A percentile compares a stretch with the other conserved stretches of the same genome.
These are phyloP conservation scores for Chamaenerion angustifolium DNA, from an alignment of 345 rosid species.

Conservation along the genomic window DNA sequence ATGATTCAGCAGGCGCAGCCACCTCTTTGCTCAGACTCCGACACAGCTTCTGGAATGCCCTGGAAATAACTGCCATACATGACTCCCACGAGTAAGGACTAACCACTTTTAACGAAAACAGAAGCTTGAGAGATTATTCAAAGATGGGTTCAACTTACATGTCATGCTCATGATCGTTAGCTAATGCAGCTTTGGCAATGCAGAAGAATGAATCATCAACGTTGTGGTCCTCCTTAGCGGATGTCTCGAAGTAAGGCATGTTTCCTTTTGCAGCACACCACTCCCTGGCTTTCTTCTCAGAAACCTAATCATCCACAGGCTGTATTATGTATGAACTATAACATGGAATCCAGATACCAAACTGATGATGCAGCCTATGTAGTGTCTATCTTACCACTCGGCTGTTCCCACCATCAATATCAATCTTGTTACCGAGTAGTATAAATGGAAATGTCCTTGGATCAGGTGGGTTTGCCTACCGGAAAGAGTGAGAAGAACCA, in stretches of 20 bases:
- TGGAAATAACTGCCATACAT: conserved; percentile 65
- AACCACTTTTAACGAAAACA: too few species aligned
- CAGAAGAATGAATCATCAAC: conserved; percentile 70
- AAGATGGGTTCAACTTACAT: conserved; percentile 39
- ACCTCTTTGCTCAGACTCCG: conserved; percentile 76
- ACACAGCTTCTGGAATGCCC: conserved; percentile 55
- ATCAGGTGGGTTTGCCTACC: conserved; percentile 74
- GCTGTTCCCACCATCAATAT: conserved; percentile 96
- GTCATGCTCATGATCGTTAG: conserved; percentile 74
- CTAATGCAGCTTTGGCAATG: conserved; percentile 75
- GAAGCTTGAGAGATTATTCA: neutral
- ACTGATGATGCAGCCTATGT: neutral
- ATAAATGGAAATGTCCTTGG: conserved; percentile 70
- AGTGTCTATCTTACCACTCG: conserved; percentile 66
- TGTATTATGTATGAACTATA: conserved; percentile 2
- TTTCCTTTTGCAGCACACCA: conserved; percentile 90
- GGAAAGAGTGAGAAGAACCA: conserved; percentile 10
- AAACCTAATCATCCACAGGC: conserved; percentile 34
- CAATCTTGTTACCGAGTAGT: conserved; percentile 93
- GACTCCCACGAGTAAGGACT: neutral
- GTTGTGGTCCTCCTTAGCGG: conserved; percentile 90
- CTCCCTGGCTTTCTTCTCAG: conserved; percentile 94
- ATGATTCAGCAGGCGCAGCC: conserved; percentile 73
- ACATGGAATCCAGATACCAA: neutral
- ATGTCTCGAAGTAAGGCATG: conserved; percentile 86